phyloP scores from a whole-genome alignment of 2,329 filamentous ascomycete genomes.

The Golovinomyces cichoracearum region DNA sequence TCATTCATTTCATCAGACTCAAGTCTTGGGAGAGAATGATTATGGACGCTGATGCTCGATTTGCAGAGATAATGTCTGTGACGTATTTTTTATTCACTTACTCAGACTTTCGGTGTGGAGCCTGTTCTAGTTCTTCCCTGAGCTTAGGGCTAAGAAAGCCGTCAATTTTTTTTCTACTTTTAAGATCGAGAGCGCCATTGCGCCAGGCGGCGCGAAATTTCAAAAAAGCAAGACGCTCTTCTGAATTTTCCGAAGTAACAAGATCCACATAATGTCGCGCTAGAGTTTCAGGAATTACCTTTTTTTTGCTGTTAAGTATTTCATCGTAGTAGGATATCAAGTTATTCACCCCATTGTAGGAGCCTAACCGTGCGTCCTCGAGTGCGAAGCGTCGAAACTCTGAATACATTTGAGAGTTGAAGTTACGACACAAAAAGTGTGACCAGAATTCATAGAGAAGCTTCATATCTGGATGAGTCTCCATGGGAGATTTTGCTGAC shows the following conservation, averaged over 20 bases:
- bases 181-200: conserved; percentile 26
- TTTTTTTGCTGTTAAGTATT: conserved; percentile 23
- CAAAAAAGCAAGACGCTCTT: conserved; percentile 22
- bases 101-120: conserved; percentile 8
- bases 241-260: conserved; percentile 17
- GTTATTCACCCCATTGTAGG: conserved; percentile 30
- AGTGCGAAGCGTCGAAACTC: conserved; percentile 44
- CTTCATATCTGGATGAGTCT: conserved; percentile 30
- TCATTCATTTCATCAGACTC: neutral
- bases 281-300: conserved; percentile 25
- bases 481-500: conserved; percentile 15
- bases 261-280: conserved; percentile 29
- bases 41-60: too few relatives aligned
- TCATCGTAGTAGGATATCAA: conserved; percentile 40
- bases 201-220: conserved; percentile 26
- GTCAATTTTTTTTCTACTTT: conserved; percentile 29
- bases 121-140: conserved; percentile 24
- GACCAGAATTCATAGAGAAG: conserved; percentile 52
- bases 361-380: conserved; percentile 31
- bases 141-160: conserved; percentile 25
- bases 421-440: conserved; percentile 44
- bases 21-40: too few relatives aligned
- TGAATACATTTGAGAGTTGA: conserved; percentile 49
- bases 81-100: neutral
- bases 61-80: too few relatives aligned